Evolutionary conservation across 192 early-diverging fungal species (phyloP).

Genomic region (Podochytrium sp.): DNA sequence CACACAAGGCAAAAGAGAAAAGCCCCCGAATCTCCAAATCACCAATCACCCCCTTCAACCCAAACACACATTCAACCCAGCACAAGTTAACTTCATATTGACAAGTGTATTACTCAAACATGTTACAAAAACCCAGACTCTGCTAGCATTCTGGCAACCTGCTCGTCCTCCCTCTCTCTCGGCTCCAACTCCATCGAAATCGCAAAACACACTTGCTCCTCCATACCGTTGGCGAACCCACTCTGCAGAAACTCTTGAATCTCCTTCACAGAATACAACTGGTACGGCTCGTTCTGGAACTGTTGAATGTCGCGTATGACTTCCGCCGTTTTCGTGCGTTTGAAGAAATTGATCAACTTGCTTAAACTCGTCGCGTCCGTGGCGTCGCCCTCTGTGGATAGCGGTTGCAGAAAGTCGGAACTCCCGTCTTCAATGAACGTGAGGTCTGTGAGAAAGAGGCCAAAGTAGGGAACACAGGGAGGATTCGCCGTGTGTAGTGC

Average conservation of each 20-base stretch:
- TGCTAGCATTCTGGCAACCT: slow-evolving; percentile 42
- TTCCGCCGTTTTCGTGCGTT: slow-evolving; percentile 83
- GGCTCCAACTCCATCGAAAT: slow-evolving; percentile 83
- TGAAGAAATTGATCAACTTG: slow-evolving; percentile 86
- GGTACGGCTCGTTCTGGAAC: slow-evolving; percentile 83
- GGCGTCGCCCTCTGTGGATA: background rate
- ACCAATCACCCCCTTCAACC: too few species aligned
- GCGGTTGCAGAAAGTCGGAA: slow-evolving; percentile 59
- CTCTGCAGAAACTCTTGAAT: slow-evolving; percentile 72
- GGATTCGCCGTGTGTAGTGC: slow-evolving; percentile 77
- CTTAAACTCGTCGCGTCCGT: background rate
- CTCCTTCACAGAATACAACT: slow-evolving; percentile 76
- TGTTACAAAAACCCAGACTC: slow-evolving; percentile 48
- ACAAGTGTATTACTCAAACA: too few species aligned
- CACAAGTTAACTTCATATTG: too few species aligned
- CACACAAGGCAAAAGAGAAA: too few species aligned
- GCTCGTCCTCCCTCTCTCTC: slow-evolving; percentile 52
- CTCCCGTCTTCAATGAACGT: slow-evolving; percentile 92
- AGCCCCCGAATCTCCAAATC: too few species aligned
- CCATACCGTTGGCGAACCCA: slow-evolving; percentile 68
- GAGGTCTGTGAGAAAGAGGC: slow-evolving; percentile 85
- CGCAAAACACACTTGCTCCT: slow-evolving; percentile 76
- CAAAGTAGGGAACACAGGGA: slow-evolving; percentile 74
- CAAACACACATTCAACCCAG: too few species aligned
- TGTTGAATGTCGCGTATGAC: slow-evolving; percentile 88